Conservation (phyloP, 257 asterid species). For the Capsicum chinense region DNA sequence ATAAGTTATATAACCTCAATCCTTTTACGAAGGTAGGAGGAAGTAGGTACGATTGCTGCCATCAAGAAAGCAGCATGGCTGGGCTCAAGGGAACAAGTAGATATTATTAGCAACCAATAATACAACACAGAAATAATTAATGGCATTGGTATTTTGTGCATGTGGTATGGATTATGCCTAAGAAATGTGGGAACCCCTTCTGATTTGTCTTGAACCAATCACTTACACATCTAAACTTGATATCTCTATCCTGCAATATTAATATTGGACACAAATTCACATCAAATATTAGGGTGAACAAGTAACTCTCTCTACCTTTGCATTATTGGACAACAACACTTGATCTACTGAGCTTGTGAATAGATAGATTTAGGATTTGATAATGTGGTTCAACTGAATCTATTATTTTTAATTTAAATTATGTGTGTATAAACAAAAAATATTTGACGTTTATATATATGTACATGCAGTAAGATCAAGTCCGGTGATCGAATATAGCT, state of each 20-base stretch:
- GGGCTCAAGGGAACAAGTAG: neutral
- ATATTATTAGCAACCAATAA: constrained; percentile 2
- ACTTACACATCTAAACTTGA: neutral
- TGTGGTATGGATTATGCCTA: constrained; percentile 12
- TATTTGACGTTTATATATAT: too few species aligned
- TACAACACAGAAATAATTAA: constrained; percentile 2
- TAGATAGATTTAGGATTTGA: neutral
- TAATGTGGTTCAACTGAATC: neutral
- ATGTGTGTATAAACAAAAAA: too few species aligned
- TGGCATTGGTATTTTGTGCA: neutral
- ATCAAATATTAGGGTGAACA: neutral
- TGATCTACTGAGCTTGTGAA: neutral
- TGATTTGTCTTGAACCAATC: neutral
- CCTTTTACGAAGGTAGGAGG: too few species aligned
- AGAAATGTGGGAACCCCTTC: neutral
- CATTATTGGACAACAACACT: neutral
- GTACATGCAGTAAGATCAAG: too few species aligned
- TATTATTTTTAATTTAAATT: too few species aligned
- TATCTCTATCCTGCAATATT: neutral
- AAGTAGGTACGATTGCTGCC: neutral
- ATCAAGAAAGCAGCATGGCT: neutral
- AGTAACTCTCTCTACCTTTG: neutral
- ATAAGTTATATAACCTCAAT: too few species aligned
- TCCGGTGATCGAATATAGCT: too few species aligned
- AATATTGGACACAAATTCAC: neutral